These are phyloP conservation scores for Whalleya microplaca DNA, from an alignment of 2,329 filamentous ascomycete genomes.

Conservation along the genomic window DNA sequence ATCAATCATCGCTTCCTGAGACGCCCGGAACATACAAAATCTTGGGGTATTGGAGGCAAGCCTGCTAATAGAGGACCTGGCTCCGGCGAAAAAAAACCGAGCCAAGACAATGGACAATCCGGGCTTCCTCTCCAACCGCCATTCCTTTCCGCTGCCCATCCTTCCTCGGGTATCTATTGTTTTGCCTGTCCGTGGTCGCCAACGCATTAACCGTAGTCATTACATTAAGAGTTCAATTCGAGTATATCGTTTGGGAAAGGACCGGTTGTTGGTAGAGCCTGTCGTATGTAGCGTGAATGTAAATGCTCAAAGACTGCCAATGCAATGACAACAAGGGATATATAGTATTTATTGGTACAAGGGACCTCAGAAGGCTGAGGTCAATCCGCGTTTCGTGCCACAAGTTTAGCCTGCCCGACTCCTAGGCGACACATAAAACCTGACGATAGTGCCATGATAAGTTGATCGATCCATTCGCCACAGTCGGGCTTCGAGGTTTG, in stretches of 20 bases:
- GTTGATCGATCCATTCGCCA: not conserved
- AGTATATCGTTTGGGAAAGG: slow-evolving; percentile 12
- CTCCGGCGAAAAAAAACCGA: slow-evolving; percentile 12
- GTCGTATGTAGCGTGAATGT: slow-evolving; percentile 13
- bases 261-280: slow-evolving; percentile 15
- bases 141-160: slow-evolving; percentile 22
- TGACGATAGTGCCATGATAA: not conserved
- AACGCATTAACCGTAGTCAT: slow-evolving; percentile 32
- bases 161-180: slow-evolving; percentile 30
- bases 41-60: slow-evolving; percentile 18
- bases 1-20: slow-evolving; percentile 17
- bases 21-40: slow-evolving; percentile 19
- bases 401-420: not conserved
- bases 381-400: slow-evolving; percentile 3
- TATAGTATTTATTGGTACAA: slow-evolving; percentile 29
- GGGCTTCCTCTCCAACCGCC: slow-evolving; percentile 13
- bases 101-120: slow-evolving; percentile 16
- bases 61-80: slow-evolving; percentile 9
- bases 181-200: slow-evolving; percentile 24
- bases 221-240: slow-evolving; percentile 29
- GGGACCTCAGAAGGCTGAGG: slow-evolving; percentile 7
- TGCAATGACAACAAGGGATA: slow-evolving; percentile 15
- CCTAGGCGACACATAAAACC: not conserved
- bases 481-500: not conserved
- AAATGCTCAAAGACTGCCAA: slow-evolving; percentile 24